Conservation (phyloP, 768 basidiomycete species). For the Clavulina sp. region DNA sequence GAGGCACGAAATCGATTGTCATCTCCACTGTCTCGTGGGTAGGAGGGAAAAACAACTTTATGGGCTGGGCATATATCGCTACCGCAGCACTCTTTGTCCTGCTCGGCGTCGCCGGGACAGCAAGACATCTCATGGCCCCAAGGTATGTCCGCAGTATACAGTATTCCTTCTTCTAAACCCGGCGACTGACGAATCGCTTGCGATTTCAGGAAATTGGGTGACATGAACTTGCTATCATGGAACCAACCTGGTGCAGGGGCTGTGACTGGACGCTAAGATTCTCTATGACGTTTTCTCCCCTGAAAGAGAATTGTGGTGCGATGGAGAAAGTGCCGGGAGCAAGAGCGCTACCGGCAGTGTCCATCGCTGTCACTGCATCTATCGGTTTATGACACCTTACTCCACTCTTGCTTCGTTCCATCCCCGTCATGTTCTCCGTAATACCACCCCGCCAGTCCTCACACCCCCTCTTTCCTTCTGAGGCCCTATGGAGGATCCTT, state of each 20-base stretch:
- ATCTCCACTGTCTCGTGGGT: constrained; percentile 98
- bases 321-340: too few species aligned
- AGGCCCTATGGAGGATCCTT: too few species aligned
- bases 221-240: constrained; percentile 79
- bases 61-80: constrained; percentile 95
- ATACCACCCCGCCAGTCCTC: too few species aligned
- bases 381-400: too few species aligned
- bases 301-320: too few species aligned
- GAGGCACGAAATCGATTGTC: constrained; percentile 91
- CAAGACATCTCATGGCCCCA: constrained; percentile 82
- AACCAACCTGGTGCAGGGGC: constrained; percentile 30
- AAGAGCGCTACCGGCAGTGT: too few species aligned
- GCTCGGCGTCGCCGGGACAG: constrained; percentile 74
- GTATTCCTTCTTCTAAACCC: neutral
- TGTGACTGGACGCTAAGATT: constrained; percentile 4
- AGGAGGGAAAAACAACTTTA: constrained; percentile 94
- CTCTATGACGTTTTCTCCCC: too few species aligned
- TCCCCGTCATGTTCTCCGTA: too few species aligned
- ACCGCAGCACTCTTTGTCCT: constrained; percentile 74
- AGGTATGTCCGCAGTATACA: constrained; percentile 32
- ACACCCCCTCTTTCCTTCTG: too few species aligned
- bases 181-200: neutral
- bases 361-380: too few species aligned
- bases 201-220: constrained; percentile 50
- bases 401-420: too few species aligned